A percentile compares a stretch with the other conserved stretches of the same genome.
phyloP scores from a whole-genome alignment of 306 rosid genomes.

The Ochetophila trinervis region DNA sequence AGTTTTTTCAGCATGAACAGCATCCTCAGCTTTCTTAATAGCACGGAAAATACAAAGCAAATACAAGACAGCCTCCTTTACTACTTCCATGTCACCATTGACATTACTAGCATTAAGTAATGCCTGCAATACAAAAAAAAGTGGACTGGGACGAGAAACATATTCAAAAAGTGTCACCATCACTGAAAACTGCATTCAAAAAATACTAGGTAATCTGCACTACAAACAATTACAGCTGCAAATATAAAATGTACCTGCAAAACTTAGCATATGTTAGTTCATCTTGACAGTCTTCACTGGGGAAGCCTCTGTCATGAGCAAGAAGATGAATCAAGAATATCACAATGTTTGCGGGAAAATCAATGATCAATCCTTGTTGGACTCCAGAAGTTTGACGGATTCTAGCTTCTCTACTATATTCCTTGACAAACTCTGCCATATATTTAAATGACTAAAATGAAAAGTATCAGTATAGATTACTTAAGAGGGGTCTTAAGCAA shows the following conservation, averaged over 20 bases:
- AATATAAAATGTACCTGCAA: constrained; percentile 52
- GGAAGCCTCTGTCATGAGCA: constrained; percentile 61
- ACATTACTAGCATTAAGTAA: constrained; percentile 43
- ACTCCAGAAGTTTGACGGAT: constrained; percentile 48
- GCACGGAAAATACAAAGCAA: constrained; percentile 72
- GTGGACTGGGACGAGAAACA: constrained; percentile 71
- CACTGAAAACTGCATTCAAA: constrained; percentile 1
- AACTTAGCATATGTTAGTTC: constrained; percentile 58
- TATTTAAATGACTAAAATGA: constrained; percentile 57
- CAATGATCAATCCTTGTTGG: constrained; percentile 47
- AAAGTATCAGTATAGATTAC: constrained; percentile 37
- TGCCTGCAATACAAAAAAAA: constrained; percentile 62
- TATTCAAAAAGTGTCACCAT: constrained; percentile 29
- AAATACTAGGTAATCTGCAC: constrained; percentile 19
- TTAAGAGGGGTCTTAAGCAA: constrained; percentile 7
- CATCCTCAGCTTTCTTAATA: constrained; percentile 81
- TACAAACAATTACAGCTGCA: neutral
- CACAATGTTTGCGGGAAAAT: constrained; percentile 67
- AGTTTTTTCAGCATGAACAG: constrained; percentile 48
- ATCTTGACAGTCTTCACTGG: constrained; percentile 49
- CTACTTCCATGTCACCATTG: constrained; percentile 53
- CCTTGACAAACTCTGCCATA: constrained; percentile 77
- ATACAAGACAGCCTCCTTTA: constrained; percentile 52
- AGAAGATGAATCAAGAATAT: constrained; percentile 81
- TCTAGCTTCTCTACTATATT: constrained; percentile 57